Base-by-base conservation (phyloP, 1,284 basidiomycete species). In the Cutaneotrichosporon dermatis region DNA sequence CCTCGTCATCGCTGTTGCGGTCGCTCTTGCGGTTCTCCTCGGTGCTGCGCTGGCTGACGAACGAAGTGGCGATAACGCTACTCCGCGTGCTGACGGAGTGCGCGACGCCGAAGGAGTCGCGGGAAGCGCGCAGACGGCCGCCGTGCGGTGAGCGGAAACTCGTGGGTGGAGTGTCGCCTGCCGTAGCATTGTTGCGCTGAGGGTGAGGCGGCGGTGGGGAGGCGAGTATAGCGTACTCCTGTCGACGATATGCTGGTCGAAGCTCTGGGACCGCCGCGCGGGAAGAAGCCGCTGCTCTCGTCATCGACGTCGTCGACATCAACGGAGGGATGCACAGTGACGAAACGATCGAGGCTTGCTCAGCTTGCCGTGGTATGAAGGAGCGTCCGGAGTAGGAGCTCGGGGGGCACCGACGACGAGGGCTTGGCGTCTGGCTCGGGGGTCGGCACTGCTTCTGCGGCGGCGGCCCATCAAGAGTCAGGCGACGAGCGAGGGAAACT, bases 31-130 rank as follows among this genome's bases (percentile, higher is more conserved):
- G 25, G 37, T 15, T 40, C 15, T 16, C 39, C 50, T 13, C 43
- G n/a, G 12, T 15, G 50, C 50, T 51, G 10, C 50, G 37, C 50
- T 51, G n/a, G 16, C 37, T 40, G 15, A 9, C 49, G 15, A 8
- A 8, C 33, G 46, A 49, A 9, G 50, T 15, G 37, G 37, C 39
- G 37, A 40, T 33, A 25, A 51, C 39, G 37, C 50, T 51, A 37
- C 46, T 51, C 6, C 36, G 50, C 10, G 43, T 33, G 33, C 46
- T 49, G 46, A 49, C 34, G n/a, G 52, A 44, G 37, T 48, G 45
- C 2, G 54, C 54, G 16, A 55, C 41, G 33, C 62, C 62, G 42
- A 60, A 62, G 43, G 61, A 62, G 41, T 62, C 61, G 33, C 59
- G 15, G 46, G 51, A 50, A 41, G 46, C 46, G 46, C 46, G 46